phyloP scores from a whole-genome alignment of 2,329 filamentous ascomycete genomes.

The Balansia obtecta region DNA sequence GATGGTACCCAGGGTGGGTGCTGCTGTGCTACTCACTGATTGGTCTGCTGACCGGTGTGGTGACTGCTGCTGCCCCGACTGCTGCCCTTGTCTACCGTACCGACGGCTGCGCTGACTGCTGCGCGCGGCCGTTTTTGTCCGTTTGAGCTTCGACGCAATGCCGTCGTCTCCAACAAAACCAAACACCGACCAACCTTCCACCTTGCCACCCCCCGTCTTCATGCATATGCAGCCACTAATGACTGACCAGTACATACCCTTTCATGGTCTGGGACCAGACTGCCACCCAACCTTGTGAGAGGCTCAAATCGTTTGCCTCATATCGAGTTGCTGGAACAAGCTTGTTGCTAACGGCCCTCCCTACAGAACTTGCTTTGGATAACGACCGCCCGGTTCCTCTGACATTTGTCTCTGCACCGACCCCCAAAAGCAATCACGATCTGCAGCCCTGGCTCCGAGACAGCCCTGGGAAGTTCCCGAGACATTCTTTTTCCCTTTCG shows the following conservation, averaged over 20 bases:
- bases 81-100: too few relatives aligned
- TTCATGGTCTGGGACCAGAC: background rate
- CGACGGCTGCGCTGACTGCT: too few relatives aligned
- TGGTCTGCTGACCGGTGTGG: too few relatives aligned
- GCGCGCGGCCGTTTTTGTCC: too few relatives aligned
- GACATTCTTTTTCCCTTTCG: background rate
- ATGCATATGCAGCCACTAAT: background rate
- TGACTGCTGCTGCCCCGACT: too few relatives aligned
- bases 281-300: background rate
- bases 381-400: background rate
- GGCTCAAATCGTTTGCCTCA: background rate
- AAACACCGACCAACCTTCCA: too few relatives aligned
- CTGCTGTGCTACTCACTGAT: too few relatives aligned
- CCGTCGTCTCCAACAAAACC: too few relatives aligned
- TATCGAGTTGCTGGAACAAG: background rate
- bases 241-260: too few relatives aligned
- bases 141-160: too few relatives aligned
- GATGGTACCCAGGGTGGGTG: too few relatives aligned
- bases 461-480: background rate
- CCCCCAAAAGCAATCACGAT: background rate
- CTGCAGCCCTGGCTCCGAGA: background rate
- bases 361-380: background rate
- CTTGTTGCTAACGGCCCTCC: background rate
- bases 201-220: too few relatives aligned
- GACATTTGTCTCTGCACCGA: background rate